Conservation (phyloP, 1,284 basidiomycete genomes). For the Malassezia pachydermatis region DNA sequence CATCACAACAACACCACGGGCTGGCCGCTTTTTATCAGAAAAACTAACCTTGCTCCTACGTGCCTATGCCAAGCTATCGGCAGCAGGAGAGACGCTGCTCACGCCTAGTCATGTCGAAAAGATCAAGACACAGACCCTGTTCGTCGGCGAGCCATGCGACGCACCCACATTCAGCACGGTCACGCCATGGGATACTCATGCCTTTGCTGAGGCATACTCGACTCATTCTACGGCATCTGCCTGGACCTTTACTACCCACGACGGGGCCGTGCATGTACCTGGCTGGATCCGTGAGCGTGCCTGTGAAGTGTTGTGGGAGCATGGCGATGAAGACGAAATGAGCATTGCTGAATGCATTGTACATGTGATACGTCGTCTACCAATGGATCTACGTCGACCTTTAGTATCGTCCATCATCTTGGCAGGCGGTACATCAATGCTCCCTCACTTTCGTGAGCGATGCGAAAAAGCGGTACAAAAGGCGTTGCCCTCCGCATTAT, state of each 20-base stretch:
- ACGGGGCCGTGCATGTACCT: constrained; percentile 56
- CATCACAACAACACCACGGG: constrained; percentile 22
- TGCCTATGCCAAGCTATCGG: not conserved
- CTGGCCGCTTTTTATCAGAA: constrained; percentile 20
- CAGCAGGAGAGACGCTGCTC: not conserved
- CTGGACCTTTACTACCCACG: not conserved
- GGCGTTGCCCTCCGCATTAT: constrained; percentile 33
- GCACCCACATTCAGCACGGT: not conserved
- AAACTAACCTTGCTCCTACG: constrained; percentile 23
- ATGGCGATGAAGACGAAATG: constrained; percentile 63
- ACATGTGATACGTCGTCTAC: constrained; percentile 54
- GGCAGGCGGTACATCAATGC: constrained; percentile 75
- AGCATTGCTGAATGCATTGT: constrained; percentile 65
- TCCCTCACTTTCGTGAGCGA: constrained; percentile 81
- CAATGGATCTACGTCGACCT: constrained; percentile 72
- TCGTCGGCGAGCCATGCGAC: constrained; percentile 19
- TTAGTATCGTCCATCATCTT: constrained; percentile 72
- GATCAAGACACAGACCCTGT: constrained; percentile 32
- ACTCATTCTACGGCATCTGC: not conserved
- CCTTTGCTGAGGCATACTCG: constrained; percentile 1
- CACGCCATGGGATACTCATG: constrained; percentile 2
- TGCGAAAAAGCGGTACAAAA: constrained; percentile 65
- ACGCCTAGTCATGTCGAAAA: constrained; percentile 18
- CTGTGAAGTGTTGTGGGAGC: constrained; percentile 79
- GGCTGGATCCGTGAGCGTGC: constrained; percentile 89